Conservation (phyloP, 192 early-diverging fungal species). For the Rhizoclosmatium sp. region DNA sequence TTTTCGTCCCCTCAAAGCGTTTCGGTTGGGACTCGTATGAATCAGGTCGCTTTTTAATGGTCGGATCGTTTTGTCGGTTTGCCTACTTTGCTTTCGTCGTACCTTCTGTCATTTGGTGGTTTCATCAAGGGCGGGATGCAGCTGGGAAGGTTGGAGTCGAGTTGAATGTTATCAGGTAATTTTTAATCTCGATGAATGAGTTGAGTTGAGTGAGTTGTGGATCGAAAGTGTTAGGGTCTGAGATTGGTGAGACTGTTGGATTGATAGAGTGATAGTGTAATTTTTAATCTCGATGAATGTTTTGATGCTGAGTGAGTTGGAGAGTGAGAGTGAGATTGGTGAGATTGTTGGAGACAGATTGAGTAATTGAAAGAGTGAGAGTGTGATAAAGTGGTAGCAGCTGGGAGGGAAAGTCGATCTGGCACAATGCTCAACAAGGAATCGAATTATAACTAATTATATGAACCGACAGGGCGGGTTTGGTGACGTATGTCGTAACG, state of each 20-base stretch:
- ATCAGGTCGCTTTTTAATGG: slow-evolving; percentile 45
- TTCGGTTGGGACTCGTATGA: slow-evolving; percentile 59
- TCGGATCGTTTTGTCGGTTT: slow-evolving; percentile 40
- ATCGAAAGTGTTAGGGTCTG: too few species aligned
- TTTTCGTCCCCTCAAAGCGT: slow-evolving; percentile 43
- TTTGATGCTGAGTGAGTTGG: too few species aligned
- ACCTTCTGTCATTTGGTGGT: slow-evolving; percentile 13
- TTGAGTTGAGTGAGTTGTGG: not conserved
- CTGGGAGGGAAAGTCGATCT: too few species aligned
- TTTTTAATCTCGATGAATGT: too few species aligned
- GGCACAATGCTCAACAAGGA: too few species aligned
- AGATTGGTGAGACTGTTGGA: too few species aligned
- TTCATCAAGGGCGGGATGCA: not conserved
- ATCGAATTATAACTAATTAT: too few species aligned
- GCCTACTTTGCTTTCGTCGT: slow-evolving; percentile 48
- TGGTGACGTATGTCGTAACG: slow-evolving; percentile 38
- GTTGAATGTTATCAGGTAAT: slow-evolving; percentile 27
- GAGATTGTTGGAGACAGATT: too few species aligned
- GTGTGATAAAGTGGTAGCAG: too few species aligned
- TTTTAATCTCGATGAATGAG: not conserved
- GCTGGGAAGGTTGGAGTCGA: slow-evolving; percentile 15
- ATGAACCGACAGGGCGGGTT: slow-evolving; percentile 5
- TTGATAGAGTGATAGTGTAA: too few species aligned
- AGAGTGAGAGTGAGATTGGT: too few species aligned
- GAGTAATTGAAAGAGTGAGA: too few species aligned